These are phyloP conservation scores for Diaporthe eres DNA, from an alignment of 2,329 filamentous ascomycete genomes.

Conservation along the genomic window DNA sequence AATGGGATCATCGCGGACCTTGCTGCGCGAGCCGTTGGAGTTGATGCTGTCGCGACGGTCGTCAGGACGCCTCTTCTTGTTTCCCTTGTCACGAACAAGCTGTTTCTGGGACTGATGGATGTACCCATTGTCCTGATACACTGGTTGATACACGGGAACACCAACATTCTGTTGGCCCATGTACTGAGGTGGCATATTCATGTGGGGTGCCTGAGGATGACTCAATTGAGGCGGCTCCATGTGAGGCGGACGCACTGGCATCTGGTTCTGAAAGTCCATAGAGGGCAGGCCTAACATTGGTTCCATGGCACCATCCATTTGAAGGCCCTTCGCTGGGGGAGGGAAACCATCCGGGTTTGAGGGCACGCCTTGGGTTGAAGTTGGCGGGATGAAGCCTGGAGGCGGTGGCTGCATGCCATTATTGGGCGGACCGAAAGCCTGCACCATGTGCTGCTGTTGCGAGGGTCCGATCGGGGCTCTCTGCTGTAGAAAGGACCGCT, in stretches of 20 bases:
- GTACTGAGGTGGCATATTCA: constrained; percentile 2
- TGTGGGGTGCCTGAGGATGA: constrained; percentile 3
- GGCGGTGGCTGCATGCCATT: constrained; percentile 24
- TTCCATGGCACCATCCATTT: background rate
- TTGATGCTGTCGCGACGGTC: constrained; percentile 31
- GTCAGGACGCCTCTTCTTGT: constrained; percentile 6
- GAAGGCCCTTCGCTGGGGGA: background rate
- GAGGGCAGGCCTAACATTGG: background rate
- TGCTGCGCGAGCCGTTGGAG: constrained; percentile 29
- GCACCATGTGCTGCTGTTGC: constrained; percentile 24
- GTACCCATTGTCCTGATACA: constrained; percentile 37
- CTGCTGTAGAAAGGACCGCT: constrained; percentile 2
- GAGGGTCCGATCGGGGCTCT: background rate
- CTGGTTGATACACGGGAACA: constrained; percentile 30
- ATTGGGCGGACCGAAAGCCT: background rate
- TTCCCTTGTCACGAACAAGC: background rate
- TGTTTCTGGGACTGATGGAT: background rate
- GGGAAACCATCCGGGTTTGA: background rate
- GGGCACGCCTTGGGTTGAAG: constrained; percentile 5
- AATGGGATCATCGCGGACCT: constrained; percentile 32
- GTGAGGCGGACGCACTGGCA: constrained; percentile 5
- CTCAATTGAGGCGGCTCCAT: constrained; percentile 14
- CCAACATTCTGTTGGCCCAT: constrained; percentile 11
- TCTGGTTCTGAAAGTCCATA: constrained; percentile 29
- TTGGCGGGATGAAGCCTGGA: background rate